phyloP scores from a whole-genome alignment of 1,284 basidiomycete genomes.

The Ceratobasidium sp. region DNA sequence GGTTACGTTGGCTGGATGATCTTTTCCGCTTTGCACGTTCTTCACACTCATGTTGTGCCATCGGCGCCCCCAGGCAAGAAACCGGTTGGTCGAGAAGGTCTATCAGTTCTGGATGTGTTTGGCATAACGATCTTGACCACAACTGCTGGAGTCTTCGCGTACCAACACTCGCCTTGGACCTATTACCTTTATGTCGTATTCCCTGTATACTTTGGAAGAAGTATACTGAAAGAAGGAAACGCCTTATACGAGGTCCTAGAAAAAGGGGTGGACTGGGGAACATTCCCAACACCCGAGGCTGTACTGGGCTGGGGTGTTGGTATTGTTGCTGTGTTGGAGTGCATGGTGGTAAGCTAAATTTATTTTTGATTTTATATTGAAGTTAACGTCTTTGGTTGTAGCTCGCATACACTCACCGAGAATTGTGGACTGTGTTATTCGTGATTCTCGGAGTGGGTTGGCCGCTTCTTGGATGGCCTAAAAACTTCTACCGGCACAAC shows the following conservation, averaged over 20 bases:
- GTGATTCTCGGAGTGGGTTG: slow-evolving; percentile 72
- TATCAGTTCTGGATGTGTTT: slow-evolving; percentile 48
- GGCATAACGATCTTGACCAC: slow-evolving; percentile 55
- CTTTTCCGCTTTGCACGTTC: slow-evolving; percentile 34
- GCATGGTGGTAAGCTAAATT: slow-evolving; percentile 73
- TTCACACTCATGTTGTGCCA: slow-evolving; percentile 43
- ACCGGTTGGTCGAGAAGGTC: slow-evolving; percentile 60
- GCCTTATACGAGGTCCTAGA: slow-evolving; percentile 45
- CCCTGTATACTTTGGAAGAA: slow-evolving; percentile 73
- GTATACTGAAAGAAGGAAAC: slow-evolving; percentile 23
- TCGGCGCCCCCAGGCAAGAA: slow-evolving; percentile 51
- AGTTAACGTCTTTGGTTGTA: slow-evolving; percentile 51
- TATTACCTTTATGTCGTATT: slow-evolving; percentile 84
- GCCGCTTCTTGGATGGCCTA: slow-evolving; percentile 67
- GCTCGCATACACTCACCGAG: slow-evolving; percentile 75
- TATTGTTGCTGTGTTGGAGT: slow-evolving; percentile 63
- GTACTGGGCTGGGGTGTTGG: slow-evolving; percentile 51
- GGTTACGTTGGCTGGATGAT: slow-evolving; percentile 83
- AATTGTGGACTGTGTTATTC: slow-evolving; percentile 79
- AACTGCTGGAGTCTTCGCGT: slow-evolving; percentile 66
- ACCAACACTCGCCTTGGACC: slow-evolving; percentile 74
- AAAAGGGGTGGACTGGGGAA: slow-evolving; percentile 36
- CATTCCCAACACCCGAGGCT: slow-evolving; percentile 27
- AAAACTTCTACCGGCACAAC: slow-evolving; percentile 53
- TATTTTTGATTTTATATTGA: slow-evolving; percentile 1